These are phyloP conservation scores for Penicillium crystallinum DNA, from an alignment of 495 filamentous ascomycete species.

Conservation along the genomic window DNA sequence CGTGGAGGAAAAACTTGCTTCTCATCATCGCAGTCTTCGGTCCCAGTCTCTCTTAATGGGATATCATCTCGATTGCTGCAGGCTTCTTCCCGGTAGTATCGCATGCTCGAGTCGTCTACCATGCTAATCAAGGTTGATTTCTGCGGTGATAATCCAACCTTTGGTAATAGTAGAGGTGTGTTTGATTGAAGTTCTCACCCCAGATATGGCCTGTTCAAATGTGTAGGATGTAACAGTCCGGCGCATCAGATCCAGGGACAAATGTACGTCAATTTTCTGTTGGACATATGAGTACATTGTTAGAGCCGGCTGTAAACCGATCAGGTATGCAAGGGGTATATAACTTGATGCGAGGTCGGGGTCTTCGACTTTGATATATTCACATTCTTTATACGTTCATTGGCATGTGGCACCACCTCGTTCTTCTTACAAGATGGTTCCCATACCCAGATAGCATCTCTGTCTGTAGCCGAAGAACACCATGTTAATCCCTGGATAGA, in stretches of 20 bases:
- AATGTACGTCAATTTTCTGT: not conserved
- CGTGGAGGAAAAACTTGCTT: conserved; percentile 44
- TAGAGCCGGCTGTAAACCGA: not conserved
- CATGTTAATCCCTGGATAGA: not conserved
- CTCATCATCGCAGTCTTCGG: conserved; percentile 16
- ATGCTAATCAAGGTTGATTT: conserved; percentile 2
- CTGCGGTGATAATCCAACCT: too few relatives aligned
- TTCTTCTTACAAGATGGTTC: not conserved
- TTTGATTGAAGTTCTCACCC: too few relatives aligned
- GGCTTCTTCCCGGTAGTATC: conserved; percentile 12
- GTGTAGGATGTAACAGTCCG: not conserved
- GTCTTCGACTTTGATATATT: not conserved
- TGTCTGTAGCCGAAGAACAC: not conserved
- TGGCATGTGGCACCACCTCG: conserved; percentile 1
- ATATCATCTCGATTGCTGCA: conserved; percentile 19
- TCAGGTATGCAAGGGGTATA: conserved; percentile 1
- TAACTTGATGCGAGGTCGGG: not conserved
- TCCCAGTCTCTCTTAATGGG: conserved; percentile 16
- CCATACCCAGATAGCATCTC: not conserved
- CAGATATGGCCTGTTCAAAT: too few relatives aligned
- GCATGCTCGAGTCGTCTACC: conserved; percentile 7
- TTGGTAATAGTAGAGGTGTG: too few relatives aligned
- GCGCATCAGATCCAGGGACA: not conserved
- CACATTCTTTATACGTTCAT: not conserved
- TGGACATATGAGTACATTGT: not conserved